These are phyloP conservation scores for Aspergillus kassunensis DNA, from an alignment of 495 filamentous ascomycete genomes.

Conservation along the genomic window DNA sequence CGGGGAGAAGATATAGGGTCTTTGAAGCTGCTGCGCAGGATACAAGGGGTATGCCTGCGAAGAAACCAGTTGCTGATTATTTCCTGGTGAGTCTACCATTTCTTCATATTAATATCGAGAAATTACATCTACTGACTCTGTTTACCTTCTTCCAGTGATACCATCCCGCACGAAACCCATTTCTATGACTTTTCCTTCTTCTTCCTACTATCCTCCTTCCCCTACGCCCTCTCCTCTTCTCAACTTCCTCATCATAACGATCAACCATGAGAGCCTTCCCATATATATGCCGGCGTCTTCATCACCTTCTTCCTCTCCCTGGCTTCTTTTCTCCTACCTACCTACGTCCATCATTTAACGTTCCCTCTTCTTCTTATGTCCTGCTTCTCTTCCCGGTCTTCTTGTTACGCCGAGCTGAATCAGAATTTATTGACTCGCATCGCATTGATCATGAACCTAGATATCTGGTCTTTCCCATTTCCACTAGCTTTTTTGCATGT, in stretches of 20 bases:
- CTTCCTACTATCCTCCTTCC: no score
- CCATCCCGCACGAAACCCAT: constrained; percentile 2
- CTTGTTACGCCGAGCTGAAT: neutral
- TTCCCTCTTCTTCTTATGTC: neutral
- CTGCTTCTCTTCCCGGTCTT: neutral
- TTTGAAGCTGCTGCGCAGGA: constrained; percentile 98
- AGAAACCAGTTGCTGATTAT: constrained; percentile 97
- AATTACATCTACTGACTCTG: no score
- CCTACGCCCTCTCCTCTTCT: constrained; percentile 2
- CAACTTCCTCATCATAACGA: no score
- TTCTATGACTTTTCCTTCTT: neutral
- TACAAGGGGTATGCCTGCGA: constrained; percentile 94
- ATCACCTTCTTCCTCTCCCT: neutral
- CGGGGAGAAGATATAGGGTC: constrained; percentile 87
- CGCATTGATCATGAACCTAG: no score
- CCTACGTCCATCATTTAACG: neutral
- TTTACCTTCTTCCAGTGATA: constrained; percentile 18
- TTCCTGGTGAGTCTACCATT: constrained; percentile 59
- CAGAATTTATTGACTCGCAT: no score
- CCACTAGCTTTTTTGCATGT: neutral
- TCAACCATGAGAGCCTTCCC: no score
- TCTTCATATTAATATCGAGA: neutral
- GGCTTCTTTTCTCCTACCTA: neutral
- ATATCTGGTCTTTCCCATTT: neutral
- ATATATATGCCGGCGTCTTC: constrained; percentile 16